Conservation (phyloP, 768 basidiomycete species). For the Amanita subjunquillea region DNA sequence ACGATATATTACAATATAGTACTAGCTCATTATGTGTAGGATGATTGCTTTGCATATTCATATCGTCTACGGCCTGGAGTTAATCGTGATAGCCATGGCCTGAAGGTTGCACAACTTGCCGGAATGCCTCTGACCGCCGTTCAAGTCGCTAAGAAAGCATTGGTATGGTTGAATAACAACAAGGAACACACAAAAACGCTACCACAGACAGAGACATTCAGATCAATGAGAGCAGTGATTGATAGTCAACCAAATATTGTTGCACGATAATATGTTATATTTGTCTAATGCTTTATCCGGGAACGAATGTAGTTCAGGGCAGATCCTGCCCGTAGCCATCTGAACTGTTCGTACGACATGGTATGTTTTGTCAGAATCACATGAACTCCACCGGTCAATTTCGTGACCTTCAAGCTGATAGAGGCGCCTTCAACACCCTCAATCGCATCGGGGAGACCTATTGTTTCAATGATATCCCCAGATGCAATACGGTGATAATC, state of each 20-base stretch:
- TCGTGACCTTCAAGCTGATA: conserved; percentile 58
- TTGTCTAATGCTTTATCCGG: conserved; percentile 21
- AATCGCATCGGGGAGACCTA: conserved; percentile 68
- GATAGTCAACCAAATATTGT: neutral
- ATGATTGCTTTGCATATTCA: conserved; percentile 73
- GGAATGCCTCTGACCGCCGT: conserved; percentile 66
- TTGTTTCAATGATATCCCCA: conserved; percentile 75
- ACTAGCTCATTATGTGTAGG: conserved; percentile 28
- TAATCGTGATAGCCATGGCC: conserved; percentile 83
- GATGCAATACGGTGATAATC: conserved; percentile 81
- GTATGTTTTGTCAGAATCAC: conserved; percentile 77
- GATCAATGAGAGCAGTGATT: neutral
- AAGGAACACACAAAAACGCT: conserved; percentile 1
- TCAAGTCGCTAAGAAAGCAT: conserved; percentile 44
- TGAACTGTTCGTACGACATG: conserved; percentile 81
- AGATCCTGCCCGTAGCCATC: conserved; percentile 83
- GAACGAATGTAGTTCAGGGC: conserved; percentile 86
- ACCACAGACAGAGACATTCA: neutral
- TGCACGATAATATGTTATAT: neutral
- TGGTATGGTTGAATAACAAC: conserved; percentile 26
- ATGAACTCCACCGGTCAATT: conserved; percentile 48
- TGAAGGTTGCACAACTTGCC: conserved; percentile 83
- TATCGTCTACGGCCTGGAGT: conserved; percentile 76
- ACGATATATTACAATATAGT: neutral
- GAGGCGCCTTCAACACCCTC: conserved; percentile 31